Conservation (phyloP, 2,329 filamentous ascomycete genomes). For the Drechslerella stenobrocha region DNA sequence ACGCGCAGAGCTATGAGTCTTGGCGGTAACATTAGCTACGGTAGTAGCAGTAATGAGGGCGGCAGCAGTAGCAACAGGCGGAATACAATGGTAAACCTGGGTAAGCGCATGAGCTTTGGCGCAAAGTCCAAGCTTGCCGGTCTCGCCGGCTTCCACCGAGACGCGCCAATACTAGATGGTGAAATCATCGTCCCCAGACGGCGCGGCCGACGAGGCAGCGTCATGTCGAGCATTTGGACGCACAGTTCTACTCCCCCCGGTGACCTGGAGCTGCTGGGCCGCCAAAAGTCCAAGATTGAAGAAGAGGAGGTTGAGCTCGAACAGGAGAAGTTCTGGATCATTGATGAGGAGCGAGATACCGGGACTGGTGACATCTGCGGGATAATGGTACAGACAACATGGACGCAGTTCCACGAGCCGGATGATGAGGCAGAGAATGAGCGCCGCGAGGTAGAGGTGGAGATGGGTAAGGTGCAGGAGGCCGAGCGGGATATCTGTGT, state of each 20-base stretch:
- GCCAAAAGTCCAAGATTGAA: constrained; percentile 6
- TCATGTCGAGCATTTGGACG: constrained; percentile 18
- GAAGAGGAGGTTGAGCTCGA: constrained; percentile 6
- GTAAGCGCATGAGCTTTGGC: no score
- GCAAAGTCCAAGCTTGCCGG: neutral
- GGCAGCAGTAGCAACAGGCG: constrained; percentile 1
- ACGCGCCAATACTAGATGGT: constrained; percentile 6
- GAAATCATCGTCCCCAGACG: neutral
- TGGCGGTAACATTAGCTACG: constrained; percentile 5
- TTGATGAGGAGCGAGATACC: constrained; percentile 16
- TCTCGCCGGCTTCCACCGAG: constrained; percentile 1
- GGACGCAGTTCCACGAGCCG: constrained; percentile 26
- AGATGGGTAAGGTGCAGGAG: neutral
- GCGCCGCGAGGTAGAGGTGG: neutral
- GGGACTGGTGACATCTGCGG: constrained; percentile 6
- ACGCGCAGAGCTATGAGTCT: no score
- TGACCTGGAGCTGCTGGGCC: neutral
- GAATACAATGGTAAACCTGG: no score
- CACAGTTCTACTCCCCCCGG: constrained; percentile 3
- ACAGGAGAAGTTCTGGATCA: constrained; percentile 14
- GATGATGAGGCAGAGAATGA: constrained; percentile 2
- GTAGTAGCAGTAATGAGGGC: constrained; percentile 7
- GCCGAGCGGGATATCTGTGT: neutral
- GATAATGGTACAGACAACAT: constrained; percentile 23
- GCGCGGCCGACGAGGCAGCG: constrained; percentile 2